A percentile compares a stretch with the other conserved stretches of the same genome.
Conservation (phyloP, 495 filamentous ascomycete genomes). For the Tetracladium setigerum region DNA sequence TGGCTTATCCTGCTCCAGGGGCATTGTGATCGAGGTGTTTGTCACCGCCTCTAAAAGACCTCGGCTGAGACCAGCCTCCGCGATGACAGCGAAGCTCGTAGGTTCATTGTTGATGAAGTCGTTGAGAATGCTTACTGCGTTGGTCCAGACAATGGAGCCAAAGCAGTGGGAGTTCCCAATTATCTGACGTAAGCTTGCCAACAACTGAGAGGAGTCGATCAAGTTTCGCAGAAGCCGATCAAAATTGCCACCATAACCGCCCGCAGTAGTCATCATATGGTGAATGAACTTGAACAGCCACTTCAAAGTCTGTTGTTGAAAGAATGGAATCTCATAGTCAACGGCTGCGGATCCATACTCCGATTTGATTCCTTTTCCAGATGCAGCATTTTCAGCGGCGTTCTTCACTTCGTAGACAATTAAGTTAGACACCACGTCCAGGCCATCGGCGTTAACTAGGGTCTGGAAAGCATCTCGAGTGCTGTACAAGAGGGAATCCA, state of each 20-base stretch:
- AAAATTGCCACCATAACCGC: slow-evolving; percentile 60
- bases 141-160: slow-evolving; percentile 90
- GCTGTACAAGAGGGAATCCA: slow-evolving; percentile 79
- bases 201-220: slow-evolving; percentile 82
- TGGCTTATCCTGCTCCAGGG: slow-evolving; percentile 9
- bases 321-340: slow-evolving; percentile 88
- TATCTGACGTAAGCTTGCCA: slow-evolving; percentile 71
- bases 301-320: slow-evolving; percentile 84
- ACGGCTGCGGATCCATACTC: slow-evolving; percentile 71
- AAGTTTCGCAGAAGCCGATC: slow-evolving; percentile 87
- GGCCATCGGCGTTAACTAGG: slow-evolving; percentile 68
- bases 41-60: slow-evolving; percentile 76
- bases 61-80: slow-evolving; percentile 84
- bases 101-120: slow-evolving; percentile 99
- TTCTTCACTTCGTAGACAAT: slow-evolving; percentile 71
- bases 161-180: slow-evolving; percentile 70
- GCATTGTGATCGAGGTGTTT: slow-evolving; percentile 27
- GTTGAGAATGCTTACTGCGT: slow-evolving; percentile 80
- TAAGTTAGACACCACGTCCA: slow-evolving; percentile 80
- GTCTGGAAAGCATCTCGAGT: slow-evolving; percentile 73
- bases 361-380: slow-evolving; percentile 66
- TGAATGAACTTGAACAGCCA: slow-evolving; percentile 94
- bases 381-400: slow-evolving; percentile 53
- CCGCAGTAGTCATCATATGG: slow-evolving; percentile 81
- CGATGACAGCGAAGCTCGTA: slow-evolving; percentile 91